These are phyloP conservation scores for Saccharomycopsis fermentans DNA, from an alignment of 805 yeast genomes.

Conservation along the genomic window DNA sequence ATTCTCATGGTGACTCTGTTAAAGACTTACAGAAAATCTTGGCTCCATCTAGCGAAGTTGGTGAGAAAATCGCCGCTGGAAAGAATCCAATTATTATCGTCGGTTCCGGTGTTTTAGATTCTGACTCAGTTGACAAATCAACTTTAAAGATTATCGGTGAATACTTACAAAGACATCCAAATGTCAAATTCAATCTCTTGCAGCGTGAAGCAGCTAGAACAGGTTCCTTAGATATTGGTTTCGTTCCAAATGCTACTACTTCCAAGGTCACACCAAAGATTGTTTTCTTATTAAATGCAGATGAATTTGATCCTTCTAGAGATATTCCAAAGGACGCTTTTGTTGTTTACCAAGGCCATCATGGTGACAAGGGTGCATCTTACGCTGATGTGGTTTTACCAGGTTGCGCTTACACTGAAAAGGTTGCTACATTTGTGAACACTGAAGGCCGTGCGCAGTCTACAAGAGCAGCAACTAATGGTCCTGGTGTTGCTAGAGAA, in stretches of 20 bases:
- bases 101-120: constrained; percentile 71
- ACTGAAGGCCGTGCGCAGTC: constrained; percentile 84
- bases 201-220: constrained; percentile 84
- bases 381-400: constrained; percentile 82
- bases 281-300: constrained; percentile 76
- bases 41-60: constrained; percentile 43
- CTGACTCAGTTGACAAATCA: constrained; percentile 46
- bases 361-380: constrained; percentile 84
- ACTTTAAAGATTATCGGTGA: constrained; percentile 49
- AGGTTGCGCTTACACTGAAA: constrained; percentile 83
- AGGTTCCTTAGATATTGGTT: constrained; percentile 81
- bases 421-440: constrained; percentile 73
- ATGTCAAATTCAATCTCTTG: constrained; percentile 62
- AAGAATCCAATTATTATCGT: constrained; percentile 67
- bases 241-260: constrained; percentile 34
- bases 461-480: constrained; percentile 77
- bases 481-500: constrained; percentile 85
- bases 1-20: constrained; percentile 53
- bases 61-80: constrained; percentile 56
- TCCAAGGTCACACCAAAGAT: constrained; percentile 55
- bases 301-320: constrained; percentile 50
- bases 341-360: constrained; percentile 86
- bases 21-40: constrained; percentile 50
- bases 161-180: constrained; percentile 42
- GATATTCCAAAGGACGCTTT: constrained; percentile 78